Evolutionary conservation across 2,329 filamentous ascomycete species (phyloP), one percentile per base, ranked within the genome.

Genomic region (Emydomyces testavorans): DNA sequence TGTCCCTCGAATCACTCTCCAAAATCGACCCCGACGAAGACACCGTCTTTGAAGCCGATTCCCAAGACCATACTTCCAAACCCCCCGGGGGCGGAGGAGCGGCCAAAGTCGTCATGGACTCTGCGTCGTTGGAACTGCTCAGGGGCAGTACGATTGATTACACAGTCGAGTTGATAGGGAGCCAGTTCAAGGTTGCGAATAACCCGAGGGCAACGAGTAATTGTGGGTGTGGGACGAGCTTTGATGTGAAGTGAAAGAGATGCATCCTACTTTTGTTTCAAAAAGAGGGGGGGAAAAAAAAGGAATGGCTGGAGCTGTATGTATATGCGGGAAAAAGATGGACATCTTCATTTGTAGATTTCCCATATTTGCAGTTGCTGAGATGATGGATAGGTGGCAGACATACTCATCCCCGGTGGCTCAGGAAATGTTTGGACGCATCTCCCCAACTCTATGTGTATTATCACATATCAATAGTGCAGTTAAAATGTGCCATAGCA

Each of bases 91-190:
- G 29, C 23, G 69, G 70, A 4, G 73, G 66, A 15, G 62, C 64
- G 47, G 76, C 92, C n/a, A 92, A 86, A 65, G 79, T 98, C 7
- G 82, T 96, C 18, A 79, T 98, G 61, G 92, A 98, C 62, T 78
- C 82, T 56, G 79, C 87, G 2, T 94, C 88, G 44, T 68, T 98
- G 50, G 88, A 94, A 55, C 67, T 98, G 46, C 68, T 98, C 50
- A 89, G 87, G 62, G 92, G 90, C 7, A 95, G 89, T 69, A 95
- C 89, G 63, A 82, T 98, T 31, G 92, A 98, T 62, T 98, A 89
- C 61, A 95, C 89, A 0, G 92, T 85, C 77, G 92, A 96, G 71
- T 71, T 98, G 67, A 95, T 95, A 61, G 84, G 84, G 21, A 86
- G 82, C 60, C 89, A 96, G 69, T 98, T 98, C 67, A 94, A 94